phyloP scores from a whole-genome alignment of 805 yeast genomes.

The Brettanomyces anomalus region DNA sequence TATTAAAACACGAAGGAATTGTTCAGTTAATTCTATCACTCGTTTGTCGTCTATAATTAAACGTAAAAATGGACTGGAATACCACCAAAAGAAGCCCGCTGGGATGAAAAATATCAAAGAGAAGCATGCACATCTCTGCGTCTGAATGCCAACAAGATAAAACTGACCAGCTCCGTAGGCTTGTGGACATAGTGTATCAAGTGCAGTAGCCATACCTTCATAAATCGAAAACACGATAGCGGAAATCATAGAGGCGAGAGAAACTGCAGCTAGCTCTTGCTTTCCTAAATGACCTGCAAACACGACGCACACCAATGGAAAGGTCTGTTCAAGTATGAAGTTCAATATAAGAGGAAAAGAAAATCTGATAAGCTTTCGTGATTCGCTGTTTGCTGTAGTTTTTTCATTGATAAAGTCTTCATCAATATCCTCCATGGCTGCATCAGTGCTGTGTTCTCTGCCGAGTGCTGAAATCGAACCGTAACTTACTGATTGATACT shows the following conservation, averaged over 20 bases:
- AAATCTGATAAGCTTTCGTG: slow-evolving; percentile 28
- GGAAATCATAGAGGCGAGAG: slow-evolving; percentile 72
- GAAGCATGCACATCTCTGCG: slow-evolving; percentile 57
- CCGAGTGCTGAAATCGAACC: slow-evolving; percentile 2
- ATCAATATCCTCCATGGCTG: slow-evolving; percentile 6
- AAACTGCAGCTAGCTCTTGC: slow-evolving; percentile 65
- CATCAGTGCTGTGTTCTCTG: neutral
- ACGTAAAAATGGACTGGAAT: slow-evolving; percentile 38
- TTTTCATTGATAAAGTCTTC: slow-evolving; percentile 26
- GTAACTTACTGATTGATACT: slow-evolving; percentile 4
- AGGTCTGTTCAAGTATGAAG: slow-evolving; percentile 46
- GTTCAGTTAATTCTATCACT: slow-evolving; percentile 43
- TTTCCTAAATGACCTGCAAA: slow-evolving; percentile 72
- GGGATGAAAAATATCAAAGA: slow-evolving; percentile 52
- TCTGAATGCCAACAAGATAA: slow-evolving; percentile 56
- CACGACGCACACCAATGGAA: slow-evolving; percentile 69
- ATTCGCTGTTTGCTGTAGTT: slow-evolving; percentile 20
- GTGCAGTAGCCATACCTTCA: slow-evolving; percentile 67
- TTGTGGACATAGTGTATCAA: slow-evolving; percentile 75
- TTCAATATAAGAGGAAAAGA: slow-evolving; percentile 56
- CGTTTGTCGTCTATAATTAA: slow-evolving; percentile 36
- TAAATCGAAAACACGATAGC: slow-evolving; percentile 65
- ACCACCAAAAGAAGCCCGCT: slow-evolving; percentile 54
- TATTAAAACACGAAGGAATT: slow-evolving; percentile 45
- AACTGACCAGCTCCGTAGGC: slow-evolving; percentile 64